These are phyloP conservation scores for Phaeomoniella chlamydospora DNA, from an alignment of 2,329 filamentous ascomycete genomes.

Conservation along the genomic window DNA sequence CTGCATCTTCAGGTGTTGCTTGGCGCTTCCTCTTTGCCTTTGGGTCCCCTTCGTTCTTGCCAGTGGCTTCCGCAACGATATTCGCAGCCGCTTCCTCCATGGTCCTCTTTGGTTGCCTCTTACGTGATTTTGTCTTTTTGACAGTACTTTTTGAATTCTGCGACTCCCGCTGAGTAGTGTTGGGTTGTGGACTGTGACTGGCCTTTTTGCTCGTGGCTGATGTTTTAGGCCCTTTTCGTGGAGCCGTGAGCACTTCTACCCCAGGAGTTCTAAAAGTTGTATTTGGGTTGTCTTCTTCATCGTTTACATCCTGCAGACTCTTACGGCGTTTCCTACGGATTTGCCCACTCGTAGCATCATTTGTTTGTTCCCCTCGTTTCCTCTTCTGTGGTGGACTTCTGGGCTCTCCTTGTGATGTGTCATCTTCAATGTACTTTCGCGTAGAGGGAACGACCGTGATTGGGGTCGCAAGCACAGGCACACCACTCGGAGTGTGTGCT, in stretches of 20 bases:
- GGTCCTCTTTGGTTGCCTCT: conserved; percentile 2
- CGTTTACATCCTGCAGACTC: neutral
- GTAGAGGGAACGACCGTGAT: neutral
- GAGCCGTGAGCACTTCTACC: neutral
- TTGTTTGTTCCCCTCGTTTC: neutral
- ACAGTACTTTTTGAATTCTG: conserved; percentile 1
- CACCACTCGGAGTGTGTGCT: neutral
- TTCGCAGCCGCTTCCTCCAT: conserved; percentile 7
- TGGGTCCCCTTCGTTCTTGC: neutral
- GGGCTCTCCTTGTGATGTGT: neutral
- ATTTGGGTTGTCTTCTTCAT: neutral
- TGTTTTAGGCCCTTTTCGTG: neutral
- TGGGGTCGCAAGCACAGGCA: neutral
- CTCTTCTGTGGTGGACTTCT: neutral
- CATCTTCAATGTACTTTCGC: neutral
- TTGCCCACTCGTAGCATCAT: neutral
- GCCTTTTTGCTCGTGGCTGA: neutral
- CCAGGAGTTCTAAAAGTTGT: too few relatives aligned
- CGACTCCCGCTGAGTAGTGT: neutral
- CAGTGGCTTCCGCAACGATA: conserved; percentile 8
- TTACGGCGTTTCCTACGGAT: neutral
- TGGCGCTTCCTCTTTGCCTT: conserved; percentile 17
- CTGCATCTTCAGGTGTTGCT: conserved; percentile 31
- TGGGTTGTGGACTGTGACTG: neutral
- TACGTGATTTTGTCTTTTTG: conserved; percentile 2